Percentiles rank a stretch among this genome's conserved stretches.
Evolutionary conservation across 805 yeast genomes (phyloP).

Genomic region (Cyberlindnera mississippiensis): DNA sequence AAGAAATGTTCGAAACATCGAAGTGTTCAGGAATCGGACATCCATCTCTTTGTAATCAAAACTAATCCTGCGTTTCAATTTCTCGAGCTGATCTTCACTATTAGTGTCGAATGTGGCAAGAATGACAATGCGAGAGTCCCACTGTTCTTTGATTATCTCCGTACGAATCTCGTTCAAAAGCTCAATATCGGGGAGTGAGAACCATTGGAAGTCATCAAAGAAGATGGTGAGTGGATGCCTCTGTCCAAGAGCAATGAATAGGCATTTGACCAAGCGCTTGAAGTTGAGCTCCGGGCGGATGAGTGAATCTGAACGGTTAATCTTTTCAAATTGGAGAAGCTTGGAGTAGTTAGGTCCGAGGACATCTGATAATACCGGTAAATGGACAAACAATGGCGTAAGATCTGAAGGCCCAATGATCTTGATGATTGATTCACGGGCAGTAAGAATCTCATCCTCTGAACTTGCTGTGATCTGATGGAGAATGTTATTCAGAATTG

Average conservation of each 20-base stretch:
- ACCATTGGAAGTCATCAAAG: slow-evolving; percentile 45
- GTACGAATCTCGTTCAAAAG: slow-evolving; percentile 27
- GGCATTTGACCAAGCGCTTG: slow-evolving; percentile 38
- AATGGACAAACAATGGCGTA: slow-evolving; percentile 35
- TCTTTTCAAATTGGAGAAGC: slow-evolving; percentile 18
- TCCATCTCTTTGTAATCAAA: slow-evolving; percentile 18
- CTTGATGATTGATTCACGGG: slow-evolving; percentile 39
- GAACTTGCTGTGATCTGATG: slow-evolving; percentile 40
- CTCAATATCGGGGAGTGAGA: slow-evolving; percentile 31
- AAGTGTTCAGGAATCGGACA: slow-evolving; percentile 1
- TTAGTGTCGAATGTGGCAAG: slow-evolving; percentile 24
- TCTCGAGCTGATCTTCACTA: slow-evolving; percentile 8
- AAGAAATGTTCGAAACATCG: neutral
- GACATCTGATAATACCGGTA: slow-evolving; percentile 42
- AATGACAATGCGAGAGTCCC: slow-evolving; percentile 25
- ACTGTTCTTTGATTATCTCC: slow-evolving; percentile 24
- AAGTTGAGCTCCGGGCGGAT: slow-evolving; percentile 37
- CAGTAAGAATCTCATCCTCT: slow-evolving; percentile 31
- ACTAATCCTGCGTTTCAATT: slow-evolving; percentile 20
- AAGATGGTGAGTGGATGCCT: slow-evolving; percentile 40
- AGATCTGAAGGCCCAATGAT: slow-evolving; percentile 38
- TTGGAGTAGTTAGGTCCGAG: slow-evolving; percentile 39
- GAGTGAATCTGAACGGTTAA: slow-evolving; percentile 19
- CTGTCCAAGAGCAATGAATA: slow-evolving; percentile 38
- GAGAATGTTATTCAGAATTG: slow-evolving; percentile 36